Base-by-base conservation (phyloP, 2,329 filamentous ascomycete species). In the Colletotrichum agaves region DNA sequence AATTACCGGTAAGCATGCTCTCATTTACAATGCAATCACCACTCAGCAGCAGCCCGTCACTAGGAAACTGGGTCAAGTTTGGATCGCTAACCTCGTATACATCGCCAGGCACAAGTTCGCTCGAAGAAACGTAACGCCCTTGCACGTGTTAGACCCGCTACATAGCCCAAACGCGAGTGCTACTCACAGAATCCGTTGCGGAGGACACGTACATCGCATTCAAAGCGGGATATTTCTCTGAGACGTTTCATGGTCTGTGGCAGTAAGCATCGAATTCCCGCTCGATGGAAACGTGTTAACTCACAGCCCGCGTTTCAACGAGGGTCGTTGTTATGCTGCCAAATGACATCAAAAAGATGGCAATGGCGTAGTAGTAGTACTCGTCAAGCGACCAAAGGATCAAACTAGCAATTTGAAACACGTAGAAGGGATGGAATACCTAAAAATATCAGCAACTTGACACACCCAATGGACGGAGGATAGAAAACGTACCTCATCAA, bases 21-120 rank as follows among this genome's bases (percentile, higher is more conserved):
- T 99, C 96, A 75, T 99, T 99, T 71, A 99, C 94, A 70, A 99
- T 98, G 75, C 94, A 98, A 79, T 99, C 97, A 44, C 96, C 97
- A 59, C 93, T 93, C 0, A 99, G 85, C 5, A 99, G 82, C 37
- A 99, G 82, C 77, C 95, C 97, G 78, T 99, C 96, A 74, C 93
- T 96, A 1, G 96, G 96, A 70, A 98, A 92, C 73, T 97, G 93
- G 3, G 88, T 88, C 27, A 99, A 83, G 15, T 91, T 93, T 2
- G 96, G 96, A 78, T 99, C 97, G 64, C 95, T 98, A 56, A 99
- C 88, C 82, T 99, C 96, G 79, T 97, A 99, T 6, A 99, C 90
- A 77, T 99, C 96, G 35, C 96, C 96, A 1, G 97, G 96, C 10
- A 98, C 94, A 21, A 99, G 86, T 72, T 98, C 94, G 71, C 89